These are phyloP conservation scores for Zangia roseola DNA, from an alignment of 768 basidiomycete genomes.

Conservation along the genomic window DNA sequence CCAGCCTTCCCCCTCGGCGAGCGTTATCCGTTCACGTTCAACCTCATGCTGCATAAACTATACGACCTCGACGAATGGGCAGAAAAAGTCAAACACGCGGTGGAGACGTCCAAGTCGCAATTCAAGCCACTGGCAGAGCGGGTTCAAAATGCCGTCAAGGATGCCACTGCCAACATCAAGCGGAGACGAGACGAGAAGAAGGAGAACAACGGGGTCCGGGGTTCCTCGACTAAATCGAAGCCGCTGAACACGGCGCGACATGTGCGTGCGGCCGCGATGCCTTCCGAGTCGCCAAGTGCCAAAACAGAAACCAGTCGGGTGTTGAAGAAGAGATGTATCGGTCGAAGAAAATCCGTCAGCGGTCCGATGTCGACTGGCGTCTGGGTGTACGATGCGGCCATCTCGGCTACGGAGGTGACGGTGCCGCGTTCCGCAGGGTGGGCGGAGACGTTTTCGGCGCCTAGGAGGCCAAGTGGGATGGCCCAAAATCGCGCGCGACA, in stretches of 20 bases:
- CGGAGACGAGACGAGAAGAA: conserved; percentile 16
- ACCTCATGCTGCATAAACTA: conserved; percentile 64
- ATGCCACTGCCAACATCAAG: conserved; percentile 11
- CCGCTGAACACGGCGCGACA: not conserved
- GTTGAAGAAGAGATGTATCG: conserved; percentile 57
- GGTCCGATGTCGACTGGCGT: conserved; percentile 30
- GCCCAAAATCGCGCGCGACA: conserved; percentile 19
- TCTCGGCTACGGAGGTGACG: conserved; percentile 41
- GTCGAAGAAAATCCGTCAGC: conserved; percentile 46
- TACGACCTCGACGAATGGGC: conserved; percentile 62
- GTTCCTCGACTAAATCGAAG: conserved; percentile 16
- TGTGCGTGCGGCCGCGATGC: not conserved
- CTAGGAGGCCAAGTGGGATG: not conserved
- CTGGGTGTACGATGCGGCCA: conserved; percentile 54
- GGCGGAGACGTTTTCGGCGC: conserved; percentile 20
- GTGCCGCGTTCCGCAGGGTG: conserved; percentile 14
- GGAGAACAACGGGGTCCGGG: conserved; percentile 23
- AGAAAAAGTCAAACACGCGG: conserved; percentile 49
- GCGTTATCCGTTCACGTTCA: conserved; percentile 61
- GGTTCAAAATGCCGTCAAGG: conserved; percentile 16
- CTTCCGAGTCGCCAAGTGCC: not conserved
- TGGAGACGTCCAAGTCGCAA: conserved; percentile 52
- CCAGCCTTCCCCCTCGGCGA: conserved; percentile 42
- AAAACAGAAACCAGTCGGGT: conserved; percentile 28
- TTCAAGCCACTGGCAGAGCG: conserved; percentile 54